phyloP scores from a whole-genome alignment of 371 early-diverging fungal genomes.

The Mucor indicus region DNA sequence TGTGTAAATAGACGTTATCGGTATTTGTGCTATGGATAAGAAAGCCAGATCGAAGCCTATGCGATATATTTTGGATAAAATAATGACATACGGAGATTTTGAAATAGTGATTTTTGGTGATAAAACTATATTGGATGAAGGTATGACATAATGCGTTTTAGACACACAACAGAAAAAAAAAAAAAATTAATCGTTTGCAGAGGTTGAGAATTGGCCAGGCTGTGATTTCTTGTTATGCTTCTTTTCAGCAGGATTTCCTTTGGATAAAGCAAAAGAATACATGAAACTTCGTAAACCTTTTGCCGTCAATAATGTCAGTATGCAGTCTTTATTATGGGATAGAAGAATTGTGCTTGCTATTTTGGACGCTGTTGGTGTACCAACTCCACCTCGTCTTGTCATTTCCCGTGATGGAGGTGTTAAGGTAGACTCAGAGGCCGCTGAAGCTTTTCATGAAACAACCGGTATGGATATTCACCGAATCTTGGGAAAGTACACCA shows the following conservation, averaged over 20 bases:
- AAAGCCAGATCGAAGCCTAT: constrained; percentile 96
- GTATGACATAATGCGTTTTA: no score
- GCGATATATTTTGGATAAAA: constrained; percentile 87
- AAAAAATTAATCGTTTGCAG: no score
- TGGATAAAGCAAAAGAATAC: constrained; percentile 92
- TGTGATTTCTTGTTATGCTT: constrained; percentile 97
- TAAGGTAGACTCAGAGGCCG: constrained; percentile 36
- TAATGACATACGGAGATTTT: constrained; percentile 75
- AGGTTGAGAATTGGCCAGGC: constrained; percentile 88
- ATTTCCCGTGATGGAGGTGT: constrained; percentile 75
- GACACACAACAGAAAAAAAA: no score
- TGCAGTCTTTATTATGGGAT: constrained; percentile 93
- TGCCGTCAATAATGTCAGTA: constrained; percentile 86
- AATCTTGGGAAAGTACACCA: constrained; percentile 19
- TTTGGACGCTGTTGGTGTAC: constrained; percentile 81
- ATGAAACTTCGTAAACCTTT: constrained; percentile 80
- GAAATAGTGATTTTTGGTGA: constrained; percentile 93
- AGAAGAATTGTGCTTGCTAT: constrained; percentile 87
- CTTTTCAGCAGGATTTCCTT: constrained; percentile 93
- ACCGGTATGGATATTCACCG: constrained; percentile 55
- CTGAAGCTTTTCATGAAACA: constrained; percentile 31
- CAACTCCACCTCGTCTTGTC: constrained; percentile 86
- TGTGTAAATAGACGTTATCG: constrained; percentile 62
- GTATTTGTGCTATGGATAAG: constrained; percentile 91
- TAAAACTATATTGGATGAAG: constrained; percentile 94